These are phyloP conservation scores for Helianthus annuus DNA, from an alignment of 129 eudicot genomes.

Conservation along the genomic window DNA sequence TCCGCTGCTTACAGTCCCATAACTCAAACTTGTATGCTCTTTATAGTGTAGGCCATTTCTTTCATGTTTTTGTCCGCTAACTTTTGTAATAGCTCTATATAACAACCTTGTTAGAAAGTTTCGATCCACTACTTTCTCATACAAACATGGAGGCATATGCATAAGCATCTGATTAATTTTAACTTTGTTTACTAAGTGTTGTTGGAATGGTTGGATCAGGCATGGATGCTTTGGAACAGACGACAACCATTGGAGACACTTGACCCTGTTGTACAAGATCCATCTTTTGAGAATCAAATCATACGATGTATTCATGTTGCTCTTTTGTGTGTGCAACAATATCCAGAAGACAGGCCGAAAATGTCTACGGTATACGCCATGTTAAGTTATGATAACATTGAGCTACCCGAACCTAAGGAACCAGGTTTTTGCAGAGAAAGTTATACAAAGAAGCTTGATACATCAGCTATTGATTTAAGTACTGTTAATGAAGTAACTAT, in stretches of 20 bases:
- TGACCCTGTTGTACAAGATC: conserved; percentile 39
- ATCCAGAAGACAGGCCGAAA: conserved; percentile 48
- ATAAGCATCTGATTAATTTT: no score
- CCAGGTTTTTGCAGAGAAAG: conserved; percentile 45
- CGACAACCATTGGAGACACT: conserved; percentile 33
- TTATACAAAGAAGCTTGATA: conserved; percentile 22
- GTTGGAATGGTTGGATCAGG: conserved; percentile 30
- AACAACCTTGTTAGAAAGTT: no score
- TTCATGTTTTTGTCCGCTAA: no score
- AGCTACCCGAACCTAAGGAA: conserved; percentile 45
- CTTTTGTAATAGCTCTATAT: no score
- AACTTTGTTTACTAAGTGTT: not conserved
- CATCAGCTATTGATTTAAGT: conserved; percentile 25
- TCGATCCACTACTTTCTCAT: no score
- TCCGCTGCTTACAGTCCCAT: no score
- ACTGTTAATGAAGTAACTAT: conserved; percentile 39
- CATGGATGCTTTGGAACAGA: conserved; percentile 55
- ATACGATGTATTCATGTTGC: conserved; percentile 46
- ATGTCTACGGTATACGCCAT: conserved; percentile 44
- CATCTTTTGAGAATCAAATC: conserved; percentile 29
- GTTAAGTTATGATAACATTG: conserved; percentile 35
- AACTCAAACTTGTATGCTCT: no score
- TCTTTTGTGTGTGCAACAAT: conserved; percentile 57
- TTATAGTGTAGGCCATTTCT: no score
- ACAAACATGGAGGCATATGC: no score